Evolutionary conservation across 495 filamentous ascomycete species (phyloP).

Genomic region (Aspergillus saccharolyticus): DNA sequence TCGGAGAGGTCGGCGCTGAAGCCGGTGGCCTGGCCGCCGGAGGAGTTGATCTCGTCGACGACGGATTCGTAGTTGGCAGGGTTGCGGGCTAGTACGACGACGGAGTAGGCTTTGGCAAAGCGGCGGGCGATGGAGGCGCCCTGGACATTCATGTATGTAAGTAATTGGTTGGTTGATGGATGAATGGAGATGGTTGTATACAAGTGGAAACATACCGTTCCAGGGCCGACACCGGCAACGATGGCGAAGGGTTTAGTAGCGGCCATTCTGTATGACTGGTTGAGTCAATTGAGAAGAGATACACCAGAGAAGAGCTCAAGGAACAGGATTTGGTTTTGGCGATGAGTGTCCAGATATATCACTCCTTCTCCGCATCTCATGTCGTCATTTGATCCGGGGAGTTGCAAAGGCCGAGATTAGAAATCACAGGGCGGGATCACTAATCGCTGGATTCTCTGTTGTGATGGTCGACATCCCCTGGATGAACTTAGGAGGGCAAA

Average conservation of each 20-base stretch:
- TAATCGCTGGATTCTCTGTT: neutral
- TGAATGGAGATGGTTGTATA: constrained; percentile 5
- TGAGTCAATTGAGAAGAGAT: neutral
- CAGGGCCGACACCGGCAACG: constrained; percentile 69
- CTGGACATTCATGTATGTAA: too few relatives aligned
- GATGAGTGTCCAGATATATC: too few relatives aligned
- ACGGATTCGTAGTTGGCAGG: constrained; percentile 60
- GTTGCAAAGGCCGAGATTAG: constrained; percentile 5
- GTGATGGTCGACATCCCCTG: neutral
- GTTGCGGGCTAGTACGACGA: constrained; percentile 69
- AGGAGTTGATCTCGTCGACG: constrained; percentile 67
- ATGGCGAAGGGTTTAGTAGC: constrained; percentile 52
- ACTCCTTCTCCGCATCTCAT: neutral
- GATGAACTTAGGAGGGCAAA: too few relatives aligned
- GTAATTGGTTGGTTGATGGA: constrained; percentile 1
- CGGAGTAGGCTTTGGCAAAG: constrained; percentile 69
- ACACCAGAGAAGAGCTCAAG: neutral
- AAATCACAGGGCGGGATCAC: constrained; percentile 6
- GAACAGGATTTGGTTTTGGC: too few relatives aligned
- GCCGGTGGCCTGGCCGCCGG: constrained; percentile 69
- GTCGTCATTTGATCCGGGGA: constrained; percentile 6
- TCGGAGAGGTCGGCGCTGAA: constrained; percentile 69
- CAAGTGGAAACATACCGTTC: constrained; percentile 48
- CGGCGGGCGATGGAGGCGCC: constrained; percentile 57
- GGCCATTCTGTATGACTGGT: constrained; percentile 24